These are phyloP conservation scores for Candida maris DNA, from an alignment of 805 yeast species.

Conservation along the genomic window DNA sequence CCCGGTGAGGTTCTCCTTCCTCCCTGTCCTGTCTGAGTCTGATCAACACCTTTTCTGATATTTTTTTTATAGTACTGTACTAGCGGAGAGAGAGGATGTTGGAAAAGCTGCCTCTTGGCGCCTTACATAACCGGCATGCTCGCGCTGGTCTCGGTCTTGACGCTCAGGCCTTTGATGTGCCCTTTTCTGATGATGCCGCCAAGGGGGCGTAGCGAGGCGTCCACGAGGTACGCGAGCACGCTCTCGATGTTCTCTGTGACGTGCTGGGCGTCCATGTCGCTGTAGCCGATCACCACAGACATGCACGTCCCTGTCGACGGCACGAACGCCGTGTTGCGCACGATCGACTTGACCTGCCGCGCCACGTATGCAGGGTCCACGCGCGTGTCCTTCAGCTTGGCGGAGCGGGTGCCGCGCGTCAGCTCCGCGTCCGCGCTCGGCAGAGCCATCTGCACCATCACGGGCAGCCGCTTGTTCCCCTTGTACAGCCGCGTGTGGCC, in stretches of 20 bases:
- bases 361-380: conserved; percentile 64
- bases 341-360: conserved; percentile 61
- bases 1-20: too few species aligned
- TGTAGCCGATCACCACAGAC: conserved; percentile 56
- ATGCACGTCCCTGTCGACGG: conserved; percentile 60
- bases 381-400: conserved; percentile 50
- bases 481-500: conserved; percentile 57
- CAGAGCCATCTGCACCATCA: conserved; percentile 58
- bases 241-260: conserved; percentile 51
- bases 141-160: conserved; percentile 64
- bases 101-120: too few species aligned
- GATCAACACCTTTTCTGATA: too few species aligned
- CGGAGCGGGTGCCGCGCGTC: conserved; percentile 31
- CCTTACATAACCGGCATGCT: conserved; percentile 62
- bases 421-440: conserved; percentile 33
- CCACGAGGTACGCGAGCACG: conserved; percentile 46
- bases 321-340: conserved; percentile 58
- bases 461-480: conserved; percentile 64
- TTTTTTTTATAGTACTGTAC: too few species aligned
- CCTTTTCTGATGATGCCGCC: conserved; percentile 54
- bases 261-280: conserved; percentile 40
- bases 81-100: too few species aligned
- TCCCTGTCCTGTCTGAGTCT: too few species aligned
- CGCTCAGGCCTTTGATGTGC: conserved; percentile 48
- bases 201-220: conserved; percentile 43